Base-by-base conservation (phyloP, 73 alveolate species). In the Paramecium biaurelia region DNA sequence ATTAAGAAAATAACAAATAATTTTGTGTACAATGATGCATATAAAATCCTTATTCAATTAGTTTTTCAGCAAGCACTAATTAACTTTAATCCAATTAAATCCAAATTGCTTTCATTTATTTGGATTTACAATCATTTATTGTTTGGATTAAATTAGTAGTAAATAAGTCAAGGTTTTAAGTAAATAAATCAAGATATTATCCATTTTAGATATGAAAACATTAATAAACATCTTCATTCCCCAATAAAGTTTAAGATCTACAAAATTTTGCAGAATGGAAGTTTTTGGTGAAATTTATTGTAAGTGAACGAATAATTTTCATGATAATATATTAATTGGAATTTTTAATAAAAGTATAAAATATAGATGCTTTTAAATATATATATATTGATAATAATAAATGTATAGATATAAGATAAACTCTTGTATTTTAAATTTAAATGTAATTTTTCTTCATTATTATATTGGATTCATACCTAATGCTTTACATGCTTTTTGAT, bases 21-120 rank as follows among this genome's bases (percentile, higher is more conserved):
- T 82, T 79, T 67, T 92, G 8, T 12, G 86, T 90, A 20, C 95
- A 49, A 63, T 63, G 96, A 76, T 95, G 97, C 90, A 95, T 74
- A 21, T 93, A 85, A 57, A 95, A 95, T 32, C 93, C 95, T 32
- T 49, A 30, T 59, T 76, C 26, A 24, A 76, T 38, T 41, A 76
- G 12, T 76, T 24, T 42, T 37, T 34, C 30, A 24, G 89, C 89
- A 34, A 76, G 45, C 2, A 5, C 6, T 37, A 76, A 21, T 35
- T 76, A 76, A 76, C 21, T 0, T 28, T 20, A 20, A 32, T 24
- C 24, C 18, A 76, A 76, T n/a, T 76, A 8, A 18, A 76, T 30
- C 89, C 89, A 76, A 34, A 76, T 76, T 32, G 89, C 89, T 76
- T 76, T 76, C 89, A 26, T 38, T n/a, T 76, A 15, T 70, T 70